phyloP scores from a whole-genome alignment of 805 yeast genomes.

The Candida yuanshanica region DNA sequence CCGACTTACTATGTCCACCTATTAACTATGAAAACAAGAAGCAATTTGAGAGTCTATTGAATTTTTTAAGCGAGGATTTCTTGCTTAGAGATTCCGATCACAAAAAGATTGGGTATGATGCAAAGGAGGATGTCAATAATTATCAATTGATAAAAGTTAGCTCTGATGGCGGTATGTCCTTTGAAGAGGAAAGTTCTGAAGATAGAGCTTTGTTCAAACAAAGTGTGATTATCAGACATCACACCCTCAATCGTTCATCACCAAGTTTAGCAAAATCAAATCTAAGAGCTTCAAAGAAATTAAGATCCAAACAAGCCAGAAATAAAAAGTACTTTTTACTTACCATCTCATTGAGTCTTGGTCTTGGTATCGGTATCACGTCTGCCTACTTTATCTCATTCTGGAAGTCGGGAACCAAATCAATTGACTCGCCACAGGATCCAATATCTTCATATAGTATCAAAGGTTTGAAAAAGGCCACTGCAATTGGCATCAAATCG shows the following conservation, averaged over 20 bases:
- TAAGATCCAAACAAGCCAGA: conserved; percentile 5
- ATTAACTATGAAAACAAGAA: conserved; percentile 15
- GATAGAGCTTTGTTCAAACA: not conserved
- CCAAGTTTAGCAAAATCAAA: not conserved
- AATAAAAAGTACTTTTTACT: conserved; percentile 9
- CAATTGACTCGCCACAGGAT: not conserved
- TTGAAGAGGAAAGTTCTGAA: not conserved
- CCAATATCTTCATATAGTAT: not conserved
- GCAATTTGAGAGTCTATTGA: conserved; percentile 17
- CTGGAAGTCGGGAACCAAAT: not conserved
- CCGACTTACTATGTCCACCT: conserved; percentile 22
- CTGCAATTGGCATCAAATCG: not conserved
- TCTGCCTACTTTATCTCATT: conserved; percentile 12
- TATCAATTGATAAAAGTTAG: not conserved
- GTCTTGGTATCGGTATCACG: conserved; percentile 22
- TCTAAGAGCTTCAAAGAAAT: conserved; percentile 12
- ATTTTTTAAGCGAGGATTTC: conserved; percentile 16
- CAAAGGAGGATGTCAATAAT: not conserved
- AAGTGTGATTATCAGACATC: conserved; percentile 13
- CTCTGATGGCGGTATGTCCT: not conserved
- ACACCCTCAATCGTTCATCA: not conserved
- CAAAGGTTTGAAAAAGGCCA: not conserved
- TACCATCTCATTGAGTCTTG: conserved; percentile 17
- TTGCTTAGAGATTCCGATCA: conserved; percentile 1
- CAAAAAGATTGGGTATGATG: conserved; percentile 3